phyloP scores from a whole-genome alignment of 2,329 filamentous ascomycete genomes.

The Emmonsia crescens region DNA sequence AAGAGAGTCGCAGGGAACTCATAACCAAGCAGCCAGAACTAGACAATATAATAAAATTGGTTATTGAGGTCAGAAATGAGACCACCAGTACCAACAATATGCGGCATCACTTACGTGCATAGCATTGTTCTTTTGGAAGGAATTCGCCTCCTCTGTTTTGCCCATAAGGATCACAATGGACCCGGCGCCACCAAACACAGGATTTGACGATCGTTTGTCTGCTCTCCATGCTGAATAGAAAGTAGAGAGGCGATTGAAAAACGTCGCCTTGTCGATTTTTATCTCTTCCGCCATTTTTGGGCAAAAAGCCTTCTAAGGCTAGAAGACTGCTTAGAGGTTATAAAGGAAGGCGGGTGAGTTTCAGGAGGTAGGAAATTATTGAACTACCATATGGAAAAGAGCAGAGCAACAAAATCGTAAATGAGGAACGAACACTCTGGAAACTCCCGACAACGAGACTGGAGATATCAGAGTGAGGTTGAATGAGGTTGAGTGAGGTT shows the following conservation, averaged over 20 bases:
- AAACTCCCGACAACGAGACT: not conserved
- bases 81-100: not conserved
- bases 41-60: slow-evolving; percentile 16
- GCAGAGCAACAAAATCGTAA: not conserved
- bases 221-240: slow-evolving; percentile 91
- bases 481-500: not conserved
- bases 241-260: slow-evolving; percentile 83
- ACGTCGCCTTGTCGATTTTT: slow-evolving; percentile 85
- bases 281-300: slow-evolving; percentile 62
- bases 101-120: slow-evolving; percentile 61
- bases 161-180: slow-evolving; percentile 88
- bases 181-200: slow-evolving; percentile 71
- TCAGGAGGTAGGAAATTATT: not conserved
- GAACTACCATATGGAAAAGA: not conserved
- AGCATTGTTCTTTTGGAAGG: slow-evolving; percentile 92
- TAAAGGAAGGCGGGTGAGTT: not conserved
- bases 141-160: slow-evolving; percentile 79
- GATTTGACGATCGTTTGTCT: slow-evolving; percentile 80
- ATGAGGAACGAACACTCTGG: not conserved
- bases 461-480: not conserved
- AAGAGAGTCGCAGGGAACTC: slow-evolving; percentile 95
- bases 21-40: slow-evolving; percentile 98
- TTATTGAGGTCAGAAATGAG: not conserved
- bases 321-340: not conserved
- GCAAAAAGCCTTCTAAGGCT: not conserved